Evolutionary conservation across 1,284 basidiomycete genomes (phyloP), one percentile per base, ranked within the genome.

Genomic region (Ceratobasidium papillatum): DNA sequence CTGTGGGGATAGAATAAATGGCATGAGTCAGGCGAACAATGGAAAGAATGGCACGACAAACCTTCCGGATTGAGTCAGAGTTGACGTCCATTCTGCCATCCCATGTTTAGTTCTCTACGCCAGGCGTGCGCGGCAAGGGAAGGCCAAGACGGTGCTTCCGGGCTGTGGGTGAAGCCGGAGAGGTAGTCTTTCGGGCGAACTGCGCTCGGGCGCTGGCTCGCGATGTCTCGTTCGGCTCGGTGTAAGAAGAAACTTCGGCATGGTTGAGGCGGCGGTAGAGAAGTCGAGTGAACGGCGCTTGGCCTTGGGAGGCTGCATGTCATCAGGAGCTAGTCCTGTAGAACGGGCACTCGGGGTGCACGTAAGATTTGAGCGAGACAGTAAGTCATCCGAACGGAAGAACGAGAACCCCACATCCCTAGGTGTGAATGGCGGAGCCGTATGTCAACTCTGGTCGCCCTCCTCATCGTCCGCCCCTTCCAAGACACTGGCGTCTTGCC

Each of bases 281-380:
- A 74, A 61, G n/a, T 71, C 75, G 45, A 75, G 47, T 9, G 75
- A 75, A 9, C 75, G 59, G 7, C 69, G 68, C 52, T 75, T 75
- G 30, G 75, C 59, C 36, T 75, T 73, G 11, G 75, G 74, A 7
- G 74, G 71, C 27, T 75, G 74, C 59, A 75, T 59, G 22, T 75
- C 75, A 19, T 62, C 49, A 14, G 64, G 54, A 14, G 63, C 27
- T 2, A 74, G 27, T 5, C 38, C 49, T 5, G 75, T 54, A 3
- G 75, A 71, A 17, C 75, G 58, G 25, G 63, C 56, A 36, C 73
- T 63, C 25, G 75, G 75, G 32, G 64, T 61, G 56, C 66, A 68
- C 3, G 66, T 71, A 14, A 71, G 56, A 27, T 61, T 71, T 25
- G 68, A 47, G 14, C 68, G 52, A 41, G 54, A 9, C 7, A 56